A percentile compares a stretch with the other conserved stretches of the same genome.
Evolutionary conservation across 768 basidiomycete genomes (phyloP).

Genomic region (Tulasnella sp.): DNA sequence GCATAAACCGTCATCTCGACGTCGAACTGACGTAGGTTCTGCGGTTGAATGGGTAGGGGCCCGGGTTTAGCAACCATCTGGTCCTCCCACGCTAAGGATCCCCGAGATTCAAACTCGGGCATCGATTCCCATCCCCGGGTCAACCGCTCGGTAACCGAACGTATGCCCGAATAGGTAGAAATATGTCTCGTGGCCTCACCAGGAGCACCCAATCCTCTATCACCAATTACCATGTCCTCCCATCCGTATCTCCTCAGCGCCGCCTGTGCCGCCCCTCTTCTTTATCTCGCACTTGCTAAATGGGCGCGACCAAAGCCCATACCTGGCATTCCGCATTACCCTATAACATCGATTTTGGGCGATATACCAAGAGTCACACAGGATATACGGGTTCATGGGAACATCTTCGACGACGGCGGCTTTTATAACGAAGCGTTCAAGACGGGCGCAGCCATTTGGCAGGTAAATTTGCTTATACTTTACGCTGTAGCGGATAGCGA

Average conservation of each 20-base stretch:
- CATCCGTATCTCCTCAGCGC: background rate
- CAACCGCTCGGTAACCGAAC: background rate
- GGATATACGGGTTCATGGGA: background rate
- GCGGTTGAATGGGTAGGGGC: no score
- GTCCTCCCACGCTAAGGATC: no score
- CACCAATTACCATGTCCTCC: background rate
- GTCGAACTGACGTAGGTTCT: no score
- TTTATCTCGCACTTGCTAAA: background rate
- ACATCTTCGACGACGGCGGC: background rate
- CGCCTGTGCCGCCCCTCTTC: background rate
- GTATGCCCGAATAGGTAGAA: background rate
- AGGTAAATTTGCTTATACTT: background rate
- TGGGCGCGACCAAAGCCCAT: slow-evolving; percentile 23
- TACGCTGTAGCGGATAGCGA: background rate
- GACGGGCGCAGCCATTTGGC: slow-evolving; percentile 10
- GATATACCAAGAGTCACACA: slow-evolving; percentile 5
- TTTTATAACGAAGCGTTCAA: slow-evolving; percentile 9
- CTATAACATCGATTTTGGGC: slow-evolving; percentile 15
- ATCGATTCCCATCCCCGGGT: background rate
- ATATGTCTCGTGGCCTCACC: background rate
- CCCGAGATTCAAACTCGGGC: background rate
- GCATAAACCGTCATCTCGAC: no score
- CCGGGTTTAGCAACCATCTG: no score
- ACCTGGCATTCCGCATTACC: slow-evolving; percentile 12
- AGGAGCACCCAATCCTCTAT: background rate